A percentile compares a stretch with the other conserved stretches of the same genome.
These are phyloP conservation scores for Chlorella vulgaris DNA, from an alignment of 139 green algal genomes.

Conservation along the genomic window DNA sequence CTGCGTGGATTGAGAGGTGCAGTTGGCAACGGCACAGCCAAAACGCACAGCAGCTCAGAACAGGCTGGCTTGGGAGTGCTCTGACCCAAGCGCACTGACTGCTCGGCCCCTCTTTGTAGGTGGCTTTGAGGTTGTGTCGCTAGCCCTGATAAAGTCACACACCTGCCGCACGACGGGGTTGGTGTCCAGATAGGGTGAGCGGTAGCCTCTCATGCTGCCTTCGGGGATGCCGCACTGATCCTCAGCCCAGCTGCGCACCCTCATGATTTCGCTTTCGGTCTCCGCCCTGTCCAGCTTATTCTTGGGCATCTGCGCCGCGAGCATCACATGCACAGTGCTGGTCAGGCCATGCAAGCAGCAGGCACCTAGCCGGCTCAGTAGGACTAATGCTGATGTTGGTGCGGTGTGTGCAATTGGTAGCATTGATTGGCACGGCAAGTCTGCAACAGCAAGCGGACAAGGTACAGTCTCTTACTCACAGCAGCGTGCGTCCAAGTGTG, in stretches of 20 bases:
- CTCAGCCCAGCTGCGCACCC: background rate
- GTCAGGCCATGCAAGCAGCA: no score
- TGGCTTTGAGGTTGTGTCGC: no score
- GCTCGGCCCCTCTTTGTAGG: no score
- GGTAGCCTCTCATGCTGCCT: slow-evolving; percentile 28
- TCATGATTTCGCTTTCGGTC: slow-evolving; percentile 8
- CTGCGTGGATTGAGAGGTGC: background rate
- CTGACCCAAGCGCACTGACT: no score
- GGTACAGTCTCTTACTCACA: no score
- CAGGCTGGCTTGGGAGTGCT: no score
- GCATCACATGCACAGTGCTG: no score
- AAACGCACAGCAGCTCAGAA: background rate
- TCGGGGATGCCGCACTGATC: slow-evolving; percentile 32
- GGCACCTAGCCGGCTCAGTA: background rate
- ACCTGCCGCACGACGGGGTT: background rate
- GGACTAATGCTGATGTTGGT: background rate
- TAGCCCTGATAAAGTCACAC: no score
- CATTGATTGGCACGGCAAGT: no score
- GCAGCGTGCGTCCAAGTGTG: slow-evolving; percentile 14
- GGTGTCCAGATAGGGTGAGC: slow-evolving; percentile 9
- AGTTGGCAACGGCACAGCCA: background rate
- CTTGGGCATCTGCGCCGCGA: background rate
- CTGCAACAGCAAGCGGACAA: no score
- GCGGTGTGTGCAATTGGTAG: background rate
- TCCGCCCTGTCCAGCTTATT: background rate